Conservation (phyloP, 2,329 filamentous ascomycete genomes). For the Polychaeton citri region DNA sequence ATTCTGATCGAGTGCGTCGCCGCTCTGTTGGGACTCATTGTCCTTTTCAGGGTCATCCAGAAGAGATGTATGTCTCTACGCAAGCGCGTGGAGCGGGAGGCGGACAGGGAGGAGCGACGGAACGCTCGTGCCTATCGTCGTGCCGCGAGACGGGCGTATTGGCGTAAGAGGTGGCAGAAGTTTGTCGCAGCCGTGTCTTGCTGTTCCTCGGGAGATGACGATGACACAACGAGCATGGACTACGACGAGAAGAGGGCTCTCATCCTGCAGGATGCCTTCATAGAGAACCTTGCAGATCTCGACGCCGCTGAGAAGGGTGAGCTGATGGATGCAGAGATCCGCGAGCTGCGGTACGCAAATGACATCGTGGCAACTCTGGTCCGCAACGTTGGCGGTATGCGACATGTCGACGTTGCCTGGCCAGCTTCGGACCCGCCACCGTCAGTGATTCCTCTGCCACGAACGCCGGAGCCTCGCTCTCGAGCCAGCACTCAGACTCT, state of each 20-base stretch:
- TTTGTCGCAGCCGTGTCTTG: constrained; percentile 17
- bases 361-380: constrained; percentile 32
- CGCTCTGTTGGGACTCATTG: constrained; percentile 29
- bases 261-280: constrained; percentile 26
- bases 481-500: constrained; percentile 19
- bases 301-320: constrained; percentile 29
- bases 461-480: constrained; percentile 16
- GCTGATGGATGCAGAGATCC: constrained; percentile 36
- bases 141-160: constrained; percentile 38
- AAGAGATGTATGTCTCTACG: constrained; percentile 37
- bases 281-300: constrained; percentile 25
- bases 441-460: constrained; percentile 12
- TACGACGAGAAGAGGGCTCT: constrained; percentile 40
- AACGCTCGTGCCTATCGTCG: constrained; percentile 39
- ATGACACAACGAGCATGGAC: constrained; percentile 16
- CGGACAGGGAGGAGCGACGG: constrained; percentile 40
- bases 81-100: constrained; percentile 38
- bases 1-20: constrained; percentile 32
- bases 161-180: constrained; percentile 36
- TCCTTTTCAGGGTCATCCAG: constrained; percentile 30
- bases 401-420: constrained; percentile 18
- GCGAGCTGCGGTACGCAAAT: constrained; percentile 38
- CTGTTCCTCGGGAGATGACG: constrained; percentile 12
- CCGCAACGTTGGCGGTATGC: constrained; percentile 7
- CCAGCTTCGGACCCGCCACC: constrained; percentile 12